A percentile compares a stretch with the other conserved stretches of the same genome.
These are phyloP conservation scores for Amanita phalloides DNA, from an alignment of 768 basidiomycete species.

Conservation along the genomic window DNA sequence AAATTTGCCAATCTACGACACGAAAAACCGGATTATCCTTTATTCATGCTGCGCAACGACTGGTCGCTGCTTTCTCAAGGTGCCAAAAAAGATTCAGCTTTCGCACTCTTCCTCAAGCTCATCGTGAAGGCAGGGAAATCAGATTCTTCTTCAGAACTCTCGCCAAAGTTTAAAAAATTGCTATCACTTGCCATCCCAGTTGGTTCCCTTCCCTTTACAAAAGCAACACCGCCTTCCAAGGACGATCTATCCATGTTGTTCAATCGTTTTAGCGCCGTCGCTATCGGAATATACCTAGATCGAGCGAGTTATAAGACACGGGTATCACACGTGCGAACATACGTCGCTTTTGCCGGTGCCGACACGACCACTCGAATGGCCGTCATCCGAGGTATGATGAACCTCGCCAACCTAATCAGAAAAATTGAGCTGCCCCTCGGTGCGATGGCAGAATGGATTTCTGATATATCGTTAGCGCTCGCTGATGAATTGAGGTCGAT, in stretches of 20 bases:
- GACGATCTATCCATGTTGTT: constrained; percentile 65
- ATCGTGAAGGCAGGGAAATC: constrained; percentile 46
- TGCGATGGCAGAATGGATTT: constrained; percentile 52
- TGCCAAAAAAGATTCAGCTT: constrained; percentile 56
- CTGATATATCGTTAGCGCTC: constrained; percentile 45
- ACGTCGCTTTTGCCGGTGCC: constrained; percentile 56
- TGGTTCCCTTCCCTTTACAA: constrained; percentile 54
- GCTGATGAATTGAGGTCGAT: constrained; percentile 39
- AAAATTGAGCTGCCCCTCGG: constrained; percentile 27
- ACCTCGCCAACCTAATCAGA: constrained; percentile 53
- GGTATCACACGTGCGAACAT: constrained; percentile 54
- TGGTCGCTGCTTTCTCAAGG: constrained; percentile 38
- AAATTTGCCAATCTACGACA: constrained; percentile 62
- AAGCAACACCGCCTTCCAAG: constrained; percentile 33
- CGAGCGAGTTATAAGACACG: constrained; percentile 35
- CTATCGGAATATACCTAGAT: constrained; percentile 61
- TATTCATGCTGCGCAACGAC: constrained; percentile 51
- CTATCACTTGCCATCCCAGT: constrained; percentile 66
- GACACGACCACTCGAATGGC: constrained; percentile 55
- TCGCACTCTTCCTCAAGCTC: constrained; percentile 73
- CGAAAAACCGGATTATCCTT: constrained; percentile 56
- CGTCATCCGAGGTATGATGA: constrained; percentile 67
- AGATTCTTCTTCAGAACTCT: constrained; percentile 19
- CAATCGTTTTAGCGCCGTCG: constrained; percentile 71
- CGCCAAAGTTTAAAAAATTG: constrained; percentile 49